phyloP scores from a whole-genome alignment of 2,329 filamentous ascomycete genomes.

The Trichoderma sp. region DNA sequence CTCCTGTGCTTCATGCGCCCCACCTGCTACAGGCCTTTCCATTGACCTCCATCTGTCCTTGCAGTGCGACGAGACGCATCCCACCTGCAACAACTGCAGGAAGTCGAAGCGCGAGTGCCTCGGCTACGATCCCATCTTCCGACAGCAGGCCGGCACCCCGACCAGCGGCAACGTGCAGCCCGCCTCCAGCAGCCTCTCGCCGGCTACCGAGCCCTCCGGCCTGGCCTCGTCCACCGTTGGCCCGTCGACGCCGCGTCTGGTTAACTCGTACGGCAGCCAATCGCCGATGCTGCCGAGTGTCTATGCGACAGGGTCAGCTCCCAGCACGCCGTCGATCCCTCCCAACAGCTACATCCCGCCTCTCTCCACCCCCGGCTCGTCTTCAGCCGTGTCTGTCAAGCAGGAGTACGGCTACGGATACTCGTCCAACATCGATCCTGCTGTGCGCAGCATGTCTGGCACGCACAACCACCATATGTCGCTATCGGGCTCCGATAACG shows the following conservation, averaged over 20 bases:
- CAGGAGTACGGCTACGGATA: constrained; percentile 53
- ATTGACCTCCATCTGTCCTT: constrained; percentile 36
- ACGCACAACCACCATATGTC: constrained; percentile 37
- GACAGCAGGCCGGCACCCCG: constrained; percentile 72
- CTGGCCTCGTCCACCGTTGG: constrained; percentile 31
- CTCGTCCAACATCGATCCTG: constrained; percentile 63
- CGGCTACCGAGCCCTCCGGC: constrained; percentile 41
- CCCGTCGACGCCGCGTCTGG: constrained; percentile 35
- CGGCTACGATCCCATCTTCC: constrained; percentile 87
- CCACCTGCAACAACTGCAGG: constrained; percentile 85
- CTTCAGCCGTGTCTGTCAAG: constrained; percentile 41
- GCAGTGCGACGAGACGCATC: constrained; percentile 95
- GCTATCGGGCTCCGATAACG: constrained; percentile 35
- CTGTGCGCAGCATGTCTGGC: constrained; percentile 53
- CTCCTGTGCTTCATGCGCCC: background rate
- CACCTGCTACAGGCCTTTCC: constrained; percentile 27
- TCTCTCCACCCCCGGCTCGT: constrained; percentile 36
- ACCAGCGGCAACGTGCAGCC: constrained; percentile 60
- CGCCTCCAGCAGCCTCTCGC: constrained; percentile 39
- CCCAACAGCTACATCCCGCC: constrained; percentile 39
- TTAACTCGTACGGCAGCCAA: constrained; percentile 51
- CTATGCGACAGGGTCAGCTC: constrained; percentile 43
- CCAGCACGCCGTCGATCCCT: constrained; percentile 36
- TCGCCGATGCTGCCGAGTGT: constrained; percentile 49
- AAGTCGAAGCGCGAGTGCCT: constrained; percentile 87